These are phyloP conservation scores for Artemisia argyi DNA, from an alignment of 129 eudicot genomes.

Conservation along the genomic window DNA sequence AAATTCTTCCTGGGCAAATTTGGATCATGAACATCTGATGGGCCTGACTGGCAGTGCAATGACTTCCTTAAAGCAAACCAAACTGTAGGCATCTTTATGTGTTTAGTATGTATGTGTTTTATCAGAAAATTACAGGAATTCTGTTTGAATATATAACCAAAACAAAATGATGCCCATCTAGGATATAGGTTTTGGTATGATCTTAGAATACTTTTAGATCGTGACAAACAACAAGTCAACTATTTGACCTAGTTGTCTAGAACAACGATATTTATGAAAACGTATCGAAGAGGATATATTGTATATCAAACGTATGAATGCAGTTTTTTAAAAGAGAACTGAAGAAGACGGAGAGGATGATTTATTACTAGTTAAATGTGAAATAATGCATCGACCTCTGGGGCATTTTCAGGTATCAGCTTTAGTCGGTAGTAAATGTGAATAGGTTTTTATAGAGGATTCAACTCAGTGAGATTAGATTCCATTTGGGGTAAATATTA, in stretches of 20 bases:
- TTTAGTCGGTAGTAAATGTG: slow-evolving; percentile 24
- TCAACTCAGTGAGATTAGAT: slow-evolving; percentile 22
- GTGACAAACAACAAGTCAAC: slow-evolving; percentile 25
- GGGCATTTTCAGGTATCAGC: slow-evolving; percentile 21
- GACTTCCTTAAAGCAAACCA: slow-evolving; percentile 76
- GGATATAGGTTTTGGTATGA: slow-evolving; percentile 17
- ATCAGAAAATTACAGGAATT: slow-evolving; percentile 10
- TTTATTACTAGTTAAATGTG: not conserved
- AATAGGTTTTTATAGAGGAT: slow-evolving; percentile 14
- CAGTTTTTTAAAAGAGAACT: slow-evolving; percentile 1
- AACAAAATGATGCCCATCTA: slow-evolving; percentile 27
- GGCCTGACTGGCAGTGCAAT: slow-evolving; percentile 66
- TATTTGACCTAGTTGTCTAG: slow-evolving; percentile 25
- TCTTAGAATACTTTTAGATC: slow-evolving; percentile 14
- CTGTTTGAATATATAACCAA: not conserved
- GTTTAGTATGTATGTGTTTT: slow-evolving; percentile 7
- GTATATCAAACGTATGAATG: not conserved
- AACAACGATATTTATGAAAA: slow-evolving; percentile 15
- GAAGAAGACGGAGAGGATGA: slow-evolving; percentile 9
- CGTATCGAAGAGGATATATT: not conserved
- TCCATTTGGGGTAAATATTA: slow-evolving; percentile 10
- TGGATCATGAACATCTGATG: slow-evolving; percentile 72
- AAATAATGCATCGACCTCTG: no score
- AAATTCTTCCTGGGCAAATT: slow-evolving; percentile 28
- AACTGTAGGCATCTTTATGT: slow-evolving; percentile 65